Conservation (phyloP, 2,329 filamentous ascomycete genomes). For the Madurella fahalii region DNA sequence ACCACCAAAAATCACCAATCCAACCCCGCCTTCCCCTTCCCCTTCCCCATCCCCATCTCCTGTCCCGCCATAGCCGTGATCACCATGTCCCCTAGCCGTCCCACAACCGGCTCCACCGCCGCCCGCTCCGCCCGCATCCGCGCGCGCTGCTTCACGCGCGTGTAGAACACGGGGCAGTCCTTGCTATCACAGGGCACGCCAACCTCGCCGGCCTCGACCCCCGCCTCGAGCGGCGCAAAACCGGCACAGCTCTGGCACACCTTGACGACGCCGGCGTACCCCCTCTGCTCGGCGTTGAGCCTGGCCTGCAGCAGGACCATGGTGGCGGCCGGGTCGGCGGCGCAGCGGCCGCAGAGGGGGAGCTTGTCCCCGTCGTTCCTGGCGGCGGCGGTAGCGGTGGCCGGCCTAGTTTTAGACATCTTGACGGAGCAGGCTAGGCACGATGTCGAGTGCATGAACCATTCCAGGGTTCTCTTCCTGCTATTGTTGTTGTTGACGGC, state of each 20-base stretch:
- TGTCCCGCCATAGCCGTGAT: too few species aligned
- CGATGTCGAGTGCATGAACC: slow-evolving; percentile 78
- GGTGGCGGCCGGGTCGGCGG: slow-evolving; percentile 51
- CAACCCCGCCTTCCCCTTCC: neutral
- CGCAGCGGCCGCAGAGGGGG: slow-evolving; percentile 58
- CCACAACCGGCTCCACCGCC: slow-evolving; percentile 34
- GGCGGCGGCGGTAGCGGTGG: slow-evolving; percentile 24
- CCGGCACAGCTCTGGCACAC: slow-evolving; percentile 80
- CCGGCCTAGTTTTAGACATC: slow-evolving; percentile 26
- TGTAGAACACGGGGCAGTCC: slow-evolving; percentile 92
- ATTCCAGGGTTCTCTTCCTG: slow-evolving; percentile 75
- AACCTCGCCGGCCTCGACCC: slow-evolving; percentile 38
- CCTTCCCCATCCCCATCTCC: slow-evolving; percentile 2
- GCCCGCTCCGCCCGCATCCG: slow-evolving; percentile 40
- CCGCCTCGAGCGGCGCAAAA: slow-evolving; percentile 60
- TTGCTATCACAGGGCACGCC: slow-evolving; percentile 83
- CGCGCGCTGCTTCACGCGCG: slow-evolving; percentile 59
- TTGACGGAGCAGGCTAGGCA: slow-evolving; percentile 73
- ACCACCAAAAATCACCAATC: slow-evolving; percentile 2
- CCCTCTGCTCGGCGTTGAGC: slow-evolving; percentile 60
- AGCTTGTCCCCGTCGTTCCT: slow-evolving; percentile 19
- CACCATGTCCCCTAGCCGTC: slow-evolving; percentile 28
- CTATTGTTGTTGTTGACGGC: slow-evolving; percentile 24
- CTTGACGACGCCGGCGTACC: slow-evolving; percentile 58
- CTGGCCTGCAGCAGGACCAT: slow-evolving; percentile 60